These are phyloP conservation scores for Earliella scabrosa DNA, from an alignment of 1,284 basidiomycete species.

Conservation along the genomic window DNA sequence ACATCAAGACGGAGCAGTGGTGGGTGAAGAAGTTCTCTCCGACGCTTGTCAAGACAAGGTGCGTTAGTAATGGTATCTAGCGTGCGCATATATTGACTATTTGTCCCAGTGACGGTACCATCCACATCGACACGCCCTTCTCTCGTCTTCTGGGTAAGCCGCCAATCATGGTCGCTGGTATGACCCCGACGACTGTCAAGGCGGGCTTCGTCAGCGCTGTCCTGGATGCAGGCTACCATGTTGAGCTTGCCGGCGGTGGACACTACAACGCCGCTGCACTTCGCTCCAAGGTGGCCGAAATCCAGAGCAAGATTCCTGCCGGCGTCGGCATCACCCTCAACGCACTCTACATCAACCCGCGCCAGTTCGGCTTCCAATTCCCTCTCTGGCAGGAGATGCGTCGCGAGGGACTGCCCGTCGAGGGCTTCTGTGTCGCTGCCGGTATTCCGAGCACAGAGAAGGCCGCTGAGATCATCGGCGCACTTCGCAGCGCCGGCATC, in stretches of 20 bases:
- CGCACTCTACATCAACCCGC: constrained; percentile 97
- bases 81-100: not conserved
- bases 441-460: constrained; percentile 96
- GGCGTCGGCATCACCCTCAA: constrained; percentile 95
- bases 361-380: constrained; percentile 96
- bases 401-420: constrained; percentile 91
- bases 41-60: constrained; percentile 88
- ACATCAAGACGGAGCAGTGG: constrained; percentile 81
- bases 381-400: constrained; percentile 98
- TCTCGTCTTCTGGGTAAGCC: constrained; percentile 95
- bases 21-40: constrained; percentile 93
- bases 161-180: constrained; percentile 98
- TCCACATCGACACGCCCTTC: constrained; percentile 95
- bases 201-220: constrained; percentile 92
- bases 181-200: constrained; percentile 96
- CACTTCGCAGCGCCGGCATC: constrained; percentile 67
- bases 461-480: constrained; percentile 67
- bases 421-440: constrained; percentile 98
- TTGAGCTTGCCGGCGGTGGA: constrained; percentile 97
- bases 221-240: constrained; percentile 92
- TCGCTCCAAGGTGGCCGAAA: constrained; percentile 89
- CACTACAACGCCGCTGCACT: constrained; percentile 93
- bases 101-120: constrained; percentile 74
- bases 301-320: constrained; percentile 80
- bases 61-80: constrained; percentile 24